phyloP scores from a whole-genome alignment of 75 land plant genomes.

The Chamaecyparis obtusa region DNA sequence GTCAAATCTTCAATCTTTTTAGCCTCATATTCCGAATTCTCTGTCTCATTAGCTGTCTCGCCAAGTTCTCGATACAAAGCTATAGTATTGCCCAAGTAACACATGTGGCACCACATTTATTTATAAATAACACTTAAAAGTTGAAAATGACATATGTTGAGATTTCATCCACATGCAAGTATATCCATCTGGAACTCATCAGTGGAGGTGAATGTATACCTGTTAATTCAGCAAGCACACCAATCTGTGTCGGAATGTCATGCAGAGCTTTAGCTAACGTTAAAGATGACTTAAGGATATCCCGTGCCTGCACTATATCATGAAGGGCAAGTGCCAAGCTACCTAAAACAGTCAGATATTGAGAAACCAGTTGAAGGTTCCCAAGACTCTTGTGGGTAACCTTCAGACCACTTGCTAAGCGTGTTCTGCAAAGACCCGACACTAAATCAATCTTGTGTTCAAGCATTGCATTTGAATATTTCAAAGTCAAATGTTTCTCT shows the following conservation, averaged over 20 bases:
- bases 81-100: conserved; percentile 19
- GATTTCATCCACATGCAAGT: background rate
- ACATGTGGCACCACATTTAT: background rate
- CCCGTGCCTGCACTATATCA: conserved; percentile 88
- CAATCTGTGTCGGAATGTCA: conserved; percentile 91
- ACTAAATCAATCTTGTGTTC: background rate
- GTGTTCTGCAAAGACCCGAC: conserved; percentile 45
- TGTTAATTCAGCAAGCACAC: conserved; percentile 79
- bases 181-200: background rate
- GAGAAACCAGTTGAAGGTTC: conserved; percentile 92
- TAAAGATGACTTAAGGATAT: conserved; percentile 84
- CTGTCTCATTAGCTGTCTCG: conserved; percentile 67
- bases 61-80: conserved; percentile 76
- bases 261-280: conserved; percentile 87
- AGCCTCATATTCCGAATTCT: conserved; percentile 68
- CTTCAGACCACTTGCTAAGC: conserved; percentile 79
- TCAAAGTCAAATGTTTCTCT: background rate
- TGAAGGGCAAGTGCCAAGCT: conserved; percentile 84
- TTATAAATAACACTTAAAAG: conserved; percentile 1
- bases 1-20: conserved; percentile 75
- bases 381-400: conserved; percentile 82
- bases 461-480: background rate
- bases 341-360: conserved; percentile 88
- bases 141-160: background rate
- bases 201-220: conserved; percentile 31